Conservation (phyloP, 352 stramenopile genomes). For the Phytophthora melonis region DNA sequence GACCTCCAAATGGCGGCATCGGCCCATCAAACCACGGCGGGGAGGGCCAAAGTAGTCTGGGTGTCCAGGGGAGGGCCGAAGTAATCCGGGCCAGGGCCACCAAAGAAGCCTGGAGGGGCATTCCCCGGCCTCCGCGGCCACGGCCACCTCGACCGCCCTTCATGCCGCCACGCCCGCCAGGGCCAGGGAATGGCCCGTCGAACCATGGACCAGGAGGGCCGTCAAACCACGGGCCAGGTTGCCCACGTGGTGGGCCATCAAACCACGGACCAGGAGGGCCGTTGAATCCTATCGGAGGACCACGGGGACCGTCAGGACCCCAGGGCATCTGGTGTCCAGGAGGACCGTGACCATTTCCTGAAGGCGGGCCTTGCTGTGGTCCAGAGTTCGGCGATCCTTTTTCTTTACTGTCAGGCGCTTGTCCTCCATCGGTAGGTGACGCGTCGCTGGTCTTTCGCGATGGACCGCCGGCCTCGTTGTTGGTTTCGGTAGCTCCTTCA, state of each 20-base stretch:
- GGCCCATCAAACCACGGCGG: conserved; percentile 75
- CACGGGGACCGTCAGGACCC: conserved; percentile 49
- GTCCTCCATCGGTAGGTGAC: conserved; percentile 24
- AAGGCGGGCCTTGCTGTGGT: conserved; percentile 46
- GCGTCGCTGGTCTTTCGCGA: conserved; percentile 36
- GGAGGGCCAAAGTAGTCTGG: conserved; percentile 83
- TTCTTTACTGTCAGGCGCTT: conserved; percentile 30
- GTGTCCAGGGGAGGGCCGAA: conserved; percentile 75
- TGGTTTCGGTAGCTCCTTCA: conserved; percentile 7
- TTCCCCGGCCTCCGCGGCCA: conserved; percentile 42
- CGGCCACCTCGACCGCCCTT: conserved; percentile 62
- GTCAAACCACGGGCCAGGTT: conserved; percentile 81
- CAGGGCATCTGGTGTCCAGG: conserved; percentile 39
- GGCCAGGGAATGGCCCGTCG: conserved; percentile 75
- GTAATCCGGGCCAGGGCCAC: conserved; percentile 74
- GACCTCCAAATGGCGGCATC: conserved; percentile 57
- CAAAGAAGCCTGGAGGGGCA: conserved; percentile 77
- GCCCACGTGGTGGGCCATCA: conserved; percentile 63
- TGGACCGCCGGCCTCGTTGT: conserved; percentile 13
- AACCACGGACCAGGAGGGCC: conserved; percentile 72
- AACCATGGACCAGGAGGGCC: conserved; percentile 80
- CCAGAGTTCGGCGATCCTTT: conserved; percentile 30
- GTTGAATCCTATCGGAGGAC: conserved; percentile 61
- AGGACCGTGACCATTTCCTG: conserved; percentile 39
- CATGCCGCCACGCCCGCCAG: conserved; percentile 45